Evolutionary conservation across 371 early-diverging fungal genomes (phyloP).

Genomic region (Nematocida sp.): DNA sequence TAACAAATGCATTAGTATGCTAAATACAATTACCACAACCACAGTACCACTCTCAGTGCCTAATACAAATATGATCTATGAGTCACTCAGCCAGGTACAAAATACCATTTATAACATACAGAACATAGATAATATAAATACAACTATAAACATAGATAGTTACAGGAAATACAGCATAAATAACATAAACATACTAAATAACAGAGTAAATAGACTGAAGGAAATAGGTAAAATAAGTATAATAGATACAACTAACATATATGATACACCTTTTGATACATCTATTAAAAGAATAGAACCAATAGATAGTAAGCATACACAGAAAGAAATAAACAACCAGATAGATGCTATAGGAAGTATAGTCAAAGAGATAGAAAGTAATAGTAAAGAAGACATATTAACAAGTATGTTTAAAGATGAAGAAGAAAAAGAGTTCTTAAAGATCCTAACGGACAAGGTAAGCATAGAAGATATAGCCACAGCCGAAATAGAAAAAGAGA

Average conservation of each 20-base stretch:
- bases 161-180: too few relatives aligned
- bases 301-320: neutral
- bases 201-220: too few relatives aligned
- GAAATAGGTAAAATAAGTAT: too few relatives aligned
- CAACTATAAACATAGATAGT: neutral
- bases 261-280: too few relatives aligned
- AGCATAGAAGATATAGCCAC: neutral
- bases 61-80: too few relatives aligned
- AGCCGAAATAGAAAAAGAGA: neutral
- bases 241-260: too few relatives aligned
- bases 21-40: too few relatives aligned
- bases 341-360: neutral
- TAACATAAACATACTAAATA: too few relatives aligned
- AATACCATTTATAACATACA: too few relatives aligned
- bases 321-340: neutral
- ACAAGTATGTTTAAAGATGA: neutral
- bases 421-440: neutral
- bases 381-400: neutral
- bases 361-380: neutral
- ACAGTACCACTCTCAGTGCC: too few relatives aligned
- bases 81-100: too few relatives aligned
- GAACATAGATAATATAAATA: neutral
- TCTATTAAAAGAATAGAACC: neutral
- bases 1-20: too few relatives aligned
- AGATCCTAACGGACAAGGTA: neutral